Evolutionary conservation across 495 filamentous ascomycete genomes (phyloP), one percentile per base, ranked within the genome.

Genomic region (Aspergillus coremiiformis): DNA sequence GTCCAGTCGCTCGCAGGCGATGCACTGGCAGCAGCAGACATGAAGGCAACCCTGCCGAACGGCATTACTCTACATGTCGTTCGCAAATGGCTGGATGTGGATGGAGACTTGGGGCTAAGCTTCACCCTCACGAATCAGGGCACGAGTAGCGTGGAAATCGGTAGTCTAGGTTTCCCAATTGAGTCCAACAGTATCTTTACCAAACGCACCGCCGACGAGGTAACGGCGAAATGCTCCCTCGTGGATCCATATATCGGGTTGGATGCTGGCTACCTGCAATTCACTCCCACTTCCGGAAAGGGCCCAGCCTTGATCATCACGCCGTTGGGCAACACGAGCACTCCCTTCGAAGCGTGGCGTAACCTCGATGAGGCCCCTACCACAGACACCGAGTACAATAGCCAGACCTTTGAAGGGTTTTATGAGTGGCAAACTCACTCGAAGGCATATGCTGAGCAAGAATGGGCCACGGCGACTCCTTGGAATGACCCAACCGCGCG

Each of bases 121-220:
- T 74, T 78, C 56, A 77, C 69, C 3, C 44, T 79, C n/a, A 62
- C 53, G 17, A 81, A 81, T 57, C 51, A 56, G 6, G 67, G 51
- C 14, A 51, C 49, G 0, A 48, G 60, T 1, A 41, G 63, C 3
- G 44, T 79, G 2, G 77, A 81, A 39, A 56, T 81, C 12, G 78
- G 78, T 9, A 71, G 72, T 44, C 61, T 81, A 2, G 78, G 78
- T 0, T 72, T 79, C 44, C 77, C 78, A 0, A 66, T 74, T 39
- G 74, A 77, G 57, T 76, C 78, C 65, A 79, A 79, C 59, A 81
- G 72, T 57, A 78, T 79, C 51, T 81, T 81, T 56, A 76, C 70
- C n/a, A 69, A 67, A 39, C 68, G 74, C 9, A 61, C 64, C 1
- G 67, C 73, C 0, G 60, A 54, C 9, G 66, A 74, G 5, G 75